These are phyloP conservation scores for Solanum hybrid DNA, from an alignment of 305 asterid genomes.

Conservation along the genomic window DNA sequence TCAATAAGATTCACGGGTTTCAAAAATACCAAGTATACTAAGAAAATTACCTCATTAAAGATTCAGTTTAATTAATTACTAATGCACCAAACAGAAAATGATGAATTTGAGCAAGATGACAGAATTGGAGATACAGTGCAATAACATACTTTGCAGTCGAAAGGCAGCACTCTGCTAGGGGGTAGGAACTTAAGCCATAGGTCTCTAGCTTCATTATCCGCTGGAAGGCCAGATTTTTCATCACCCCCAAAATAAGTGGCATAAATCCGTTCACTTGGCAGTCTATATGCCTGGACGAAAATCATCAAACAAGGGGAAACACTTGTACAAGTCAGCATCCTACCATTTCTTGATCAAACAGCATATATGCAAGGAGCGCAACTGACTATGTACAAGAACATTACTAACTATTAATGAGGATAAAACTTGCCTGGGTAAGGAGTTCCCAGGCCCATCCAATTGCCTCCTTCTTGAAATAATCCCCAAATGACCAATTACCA, in stretches of 20 bases:
- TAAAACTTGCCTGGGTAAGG: slow-evolving; percentile 56
- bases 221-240: slow-evolving; percentile 74
- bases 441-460: slow-evolving; percentile 96
- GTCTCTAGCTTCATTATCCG: slow-evolving; percentile 75
- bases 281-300: slow-evolving; percentile 44
- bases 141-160: slow-evolving; percentile 71
- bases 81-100: neutral
- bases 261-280: slow-evolving; percentile 64
- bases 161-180: slow-evolving; percentile 65
- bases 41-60: neutral
- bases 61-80: neutral
- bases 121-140: neutral
- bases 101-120: neutral
- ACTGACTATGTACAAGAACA: neutral
- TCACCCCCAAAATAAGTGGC: slow-evolving; percentile 98
- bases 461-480: slow-evolving; percentile 83
- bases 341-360: neutral
- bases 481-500: slow-evolving; percentile 98
- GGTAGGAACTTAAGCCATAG: slow-evolving; percentile 86
- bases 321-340: neutral
- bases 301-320: neutral
- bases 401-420: neutral
- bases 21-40: neutral
- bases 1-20: neutral
- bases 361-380: neutral